A percentile compares a stretch with the other conserved stretches of the same genome.
phyloP scores from a whole-genome alignment of 192 early-diverging fungal species.

The Coemansia sp. region DNA sequence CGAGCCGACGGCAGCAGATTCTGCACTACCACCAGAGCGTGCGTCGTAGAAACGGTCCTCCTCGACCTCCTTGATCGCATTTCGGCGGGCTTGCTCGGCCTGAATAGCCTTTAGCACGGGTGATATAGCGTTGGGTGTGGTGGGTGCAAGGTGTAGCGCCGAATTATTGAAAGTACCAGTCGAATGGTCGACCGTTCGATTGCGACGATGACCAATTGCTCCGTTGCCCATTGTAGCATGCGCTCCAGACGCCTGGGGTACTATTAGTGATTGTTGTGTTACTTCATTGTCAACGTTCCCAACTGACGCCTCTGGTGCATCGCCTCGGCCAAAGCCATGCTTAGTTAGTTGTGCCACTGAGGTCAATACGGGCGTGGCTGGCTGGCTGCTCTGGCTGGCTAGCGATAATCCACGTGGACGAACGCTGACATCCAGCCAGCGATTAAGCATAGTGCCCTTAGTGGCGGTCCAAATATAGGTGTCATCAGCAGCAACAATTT shows the following conservation, averaged over 20 bases:
- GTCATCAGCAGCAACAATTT: slow-evolving; percentile 83
- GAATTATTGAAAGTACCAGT: not conserved
- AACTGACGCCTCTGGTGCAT: not conserved
- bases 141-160: not conserved
- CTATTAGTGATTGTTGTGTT: slow-evolving; percentile 16
- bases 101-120: slow-evolving; percentile 41
- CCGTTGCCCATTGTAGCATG: not conserved
- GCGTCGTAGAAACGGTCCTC: slow-evolving; percentile 31
- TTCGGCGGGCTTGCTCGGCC: slow-evolving; percentile 36
- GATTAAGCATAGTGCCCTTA: slow-evolving; percentile 74
- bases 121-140: slow-evolving; percentile 10
- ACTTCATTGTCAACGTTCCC: slow-evolving; percentile 9
- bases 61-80: slow-evolving; percentile 15
- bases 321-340: not conserved
- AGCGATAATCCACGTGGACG: slow-evolving; percentile 3
- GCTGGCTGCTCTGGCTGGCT: slow-evolving; percentile 1
- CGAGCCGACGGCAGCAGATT: not conserved
- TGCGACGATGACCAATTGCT: slow-evolving; percentile 22
- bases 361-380: not conserved
- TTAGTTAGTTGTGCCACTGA: not conserved
- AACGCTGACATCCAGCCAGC: slow-evolving; percentile 63
- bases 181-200: slow-evolving; percentile 14
- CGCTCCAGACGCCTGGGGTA: not conserved
- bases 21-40: slow-evolving; percentile 6
- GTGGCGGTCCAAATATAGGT: slow-evolving; percentile 93